Percentiles rank a stretch among this genome's conserved stretches.
Conservation (phyloP, 176 grass and related monocot genomes). For the Eragrostis nindensis region DNA sequence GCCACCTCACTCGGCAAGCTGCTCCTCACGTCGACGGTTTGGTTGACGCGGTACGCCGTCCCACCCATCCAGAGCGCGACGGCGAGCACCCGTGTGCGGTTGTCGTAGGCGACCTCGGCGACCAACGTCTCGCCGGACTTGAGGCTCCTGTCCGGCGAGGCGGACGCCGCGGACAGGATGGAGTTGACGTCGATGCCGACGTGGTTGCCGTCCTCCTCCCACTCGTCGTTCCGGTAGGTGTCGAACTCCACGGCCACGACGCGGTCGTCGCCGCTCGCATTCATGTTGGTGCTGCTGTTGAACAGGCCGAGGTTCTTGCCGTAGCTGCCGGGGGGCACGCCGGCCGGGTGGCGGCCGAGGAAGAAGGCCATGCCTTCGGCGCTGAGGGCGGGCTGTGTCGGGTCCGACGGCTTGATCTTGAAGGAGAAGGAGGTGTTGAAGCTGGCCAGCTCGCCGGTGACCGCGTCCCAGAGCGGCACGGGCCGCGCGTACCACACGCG, state of each 20-base stretch:
- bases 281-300: neutral
- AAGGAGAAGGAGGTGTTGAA: slow-evolving; percentile 57
- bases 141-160: neutral
- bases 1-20: slow-evolving; percentile 31
- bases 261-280: neutral
- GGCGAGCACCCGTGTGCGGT: neutral
- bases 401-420: slow-evolving; percentile 19
- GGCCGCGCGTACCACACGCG: slow-evolving; percentile 11
- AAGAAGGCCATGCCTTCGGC: slow-evolving; percentile 69
- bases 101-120: slow-evolving; percentile 37
- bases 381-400: neutral
- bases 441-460: slow-evolving; percentile 48
- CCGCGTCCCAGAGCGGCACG: slow-evolving; percentile 50
- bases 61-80: slow-evolving; percentile 11
- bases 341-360: slow-evolving; percentile 46
- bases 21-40: slow-evolving; percentile 5
- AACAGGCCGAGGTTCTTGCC: slow-evolving; percentile 51
- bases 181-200: slow-evolving; percentile 46
- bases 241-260: slow-evolving; percentile 41
- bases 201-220: slow-evolving; percentile 11
- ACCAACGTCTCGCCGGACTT: neutral
- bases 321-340: neutral
- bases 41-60: neutral
- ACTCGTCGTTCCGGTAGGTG: neutral
- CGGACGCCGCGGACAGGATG: neutral